These are phyloP conservation scores for Gremmenia infestans DNA, from an alignment of 2,329 filamentous ascomycete species.

Conservation along the genomic window DNA sequence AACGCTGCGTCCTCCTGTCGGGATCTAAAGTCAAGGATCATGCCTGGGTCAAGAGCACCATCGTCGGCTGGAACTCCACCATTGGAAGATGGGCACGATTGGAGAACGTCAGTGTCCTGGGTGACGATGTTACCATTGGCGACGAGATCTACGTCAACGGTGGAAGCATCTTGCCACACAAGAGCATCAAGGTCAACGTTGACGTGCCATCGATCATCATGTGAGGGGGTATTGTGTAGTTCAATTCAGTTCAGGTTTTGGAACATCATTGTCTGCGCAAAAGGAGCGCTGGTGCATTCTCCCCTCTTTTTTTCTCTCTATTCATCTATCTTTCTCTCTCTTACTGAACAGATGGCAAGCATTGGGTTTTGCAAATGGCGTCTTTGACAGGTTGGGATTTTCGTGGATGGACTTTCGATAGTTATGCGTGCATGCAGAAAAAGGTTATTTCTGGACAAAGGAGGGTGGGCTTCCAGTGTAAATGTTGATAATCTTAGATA, in stretches of 20 bases:
- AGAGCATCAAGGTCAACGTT: constrained; percentile 98
- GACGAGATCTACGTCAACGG: constrained; percentile 99
- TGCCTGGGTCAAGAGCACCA: constrained; percentile 97
- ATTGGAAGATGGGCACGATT: constrained; percentile 94
- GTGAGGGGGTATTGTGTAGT: constrained; percentile 38
- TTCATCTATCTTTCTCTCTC: not conserved
- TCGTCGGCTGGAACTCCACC: constrained; percentile 96
- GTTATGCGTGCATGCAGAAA: not conserved
- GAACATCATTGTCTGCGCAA: not conserved
- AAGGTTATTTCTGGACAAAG: not conserved
- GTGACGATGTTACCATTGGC: constrained; percentile 94
- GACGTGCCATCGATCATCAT: constrained; percentile 71
- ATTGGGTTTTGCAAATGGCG: constrained; percentile 4
- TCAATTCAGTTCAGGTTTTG: not conserved
- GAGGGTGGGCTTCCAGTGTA: not conserved
- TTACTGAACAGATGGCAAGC: constrained; percentile 1
- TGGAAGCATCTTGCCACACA: constrained; percentile 90
- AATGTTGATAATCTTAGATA: constrained; percentile 3
- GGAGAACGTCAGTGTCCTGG: constrained; percentile 96
- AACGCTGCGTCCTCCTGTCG: constrained; percentile 84
- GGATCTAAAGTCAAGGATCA: constrained; percentile 97
- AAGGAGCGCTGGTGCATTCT: not conserved
- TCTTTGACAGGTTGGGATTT: constrained; percentile 3
- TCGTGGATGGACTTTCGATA: not conserved
- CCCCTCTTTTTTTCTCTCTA: not conserved